Base-by-base conservation (phyloP, 768 basidiomycete genomes). In the Kwoniella newhampshirensis region DNA sequence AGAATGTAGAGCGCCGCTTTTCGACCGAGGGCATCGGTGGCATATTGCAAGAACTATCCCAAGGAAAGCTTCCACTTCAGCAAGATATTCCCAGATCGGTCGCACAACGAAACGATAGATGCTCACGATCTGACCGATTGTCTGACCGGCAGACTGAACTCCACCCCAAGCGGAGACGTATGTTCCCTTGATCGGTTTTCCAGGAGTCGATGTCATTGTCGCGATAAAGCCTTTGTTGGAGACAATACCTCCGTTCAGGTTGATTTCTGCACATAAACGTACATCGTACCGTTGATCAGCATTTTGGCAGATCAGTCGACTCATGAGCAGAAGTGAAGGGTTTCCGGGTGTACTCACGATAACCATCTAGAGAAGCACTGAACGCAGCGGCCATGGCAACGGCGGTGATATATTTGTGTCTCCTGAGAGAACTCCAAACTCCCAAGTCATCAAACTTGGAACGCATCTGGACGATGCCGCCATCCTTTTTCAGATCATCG, bases 221-320 rank as follows among this genome's bases (percentile, higher is more conserved):
- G n/a, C 26, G 41, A 64, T 57, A 47, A 64, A 64, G n/a, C 63
- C 63, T 44, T 53, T 57, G 43, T 64, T 64, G 17, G 63, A 55
- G 21, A 64, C 41, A 42, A 64, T 50, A 35, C 54, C 55, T 21
- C 63, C 59, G 43, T 60, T 60, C 20, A 64, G 36, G 23, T 64
- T 60, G 54, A 64, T 60, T 39, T 64, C 63, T 64, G 50, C 35
- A 26, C 17, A 27, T 28, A 30, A 52, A 23, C 41, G 32, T 32
- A 32, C n/a, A n/a, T n/a, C n/a, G n/a, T n/a, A n/a, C n/a, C n/a
- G n/a, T n/a, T n/a, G n/a, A n/a, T n/a, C n/a, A n/a, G n/a, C n/a
- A n/a, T n/a, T n/a, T n/a, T n/a, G n/a, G n/a, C n/a, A n/a, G n/a
- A n/a, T 37, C 36, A 37, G 42, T 21, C 42, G 9, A 20, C 15